Conservation (phyloP, 2,329 filamentous ascomycete genomes). For the Xylaria sp. region DNA sequence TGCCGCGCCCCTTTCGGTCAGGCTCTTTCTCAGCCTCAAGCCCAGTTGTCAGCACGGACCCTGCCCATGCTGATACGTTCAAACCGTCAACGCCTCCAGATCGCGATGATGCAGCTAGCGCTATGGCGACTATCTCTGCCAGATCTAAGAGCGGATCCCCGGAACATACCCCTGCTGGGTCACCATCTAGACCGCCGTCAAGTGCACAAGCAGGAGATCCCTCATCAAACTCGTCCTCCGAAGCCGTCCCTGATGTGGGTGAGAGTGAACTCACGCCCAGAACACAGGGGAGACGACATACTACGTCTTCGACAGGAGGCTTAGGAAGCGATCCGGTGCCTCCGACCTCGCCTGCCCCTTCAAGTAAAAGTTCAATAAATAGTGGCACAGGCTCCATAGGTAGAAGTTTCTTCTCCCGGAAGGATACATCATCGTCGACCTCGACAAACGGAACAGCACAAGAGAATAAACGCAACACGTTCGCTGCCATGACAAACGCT, state of each 20-base stretch:
- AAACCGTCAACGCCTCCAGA: constrained; percentile 60
- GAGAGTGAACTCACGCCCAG: constrained; percentile 28
- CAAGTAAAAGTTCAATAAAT: constrained; percentile 32
- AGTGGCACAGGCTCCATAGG: constrained; percentile 34
- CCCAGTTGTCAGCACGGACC: constrained; percentile 69
- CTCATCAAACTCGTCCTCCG: constrained; percentile 31
- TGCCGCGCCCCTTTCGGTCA: constrained; percentile 61
- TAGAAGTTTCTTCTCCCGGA: constrained; percentile 34
- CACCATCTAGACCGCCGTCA: constrained; percentile 31
- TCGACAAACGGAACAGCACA: constrained; percentile 23
- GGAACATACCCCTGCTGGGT: constrained; percentile 28
- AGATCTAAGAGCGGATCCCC: constrained; percentile 50
- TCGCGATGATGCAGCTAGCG: constrained; percentile 60
- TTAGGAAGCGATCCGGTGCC: constrained; percentile 20
- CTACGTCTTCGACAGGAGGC: constrained; percentile 36
- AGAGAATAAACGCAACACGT: constrained; percentile 34
- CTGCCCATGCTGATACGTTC: constrained; percentile 66
- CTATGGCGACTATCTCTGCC: constrained; percentile 56
- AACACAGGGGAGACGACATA: constrained; percentile 31
- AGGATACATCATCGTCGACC: constrained; percentile 28
- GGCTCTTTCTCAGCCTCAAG: constrained; percentile 66
- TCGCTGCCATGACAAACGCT: constrained; percentile 37
- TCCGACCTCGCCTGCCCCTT: constrained; percentile 28
- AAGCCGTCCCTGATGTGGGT: constrained; percentile 23
- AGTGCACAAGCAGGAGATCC: constrained; percentile 14